These are phyloP conservation scores for Populus tremula DNA, from an alignment of 345 rosid species.

Conservation along the genomic window DNA sequence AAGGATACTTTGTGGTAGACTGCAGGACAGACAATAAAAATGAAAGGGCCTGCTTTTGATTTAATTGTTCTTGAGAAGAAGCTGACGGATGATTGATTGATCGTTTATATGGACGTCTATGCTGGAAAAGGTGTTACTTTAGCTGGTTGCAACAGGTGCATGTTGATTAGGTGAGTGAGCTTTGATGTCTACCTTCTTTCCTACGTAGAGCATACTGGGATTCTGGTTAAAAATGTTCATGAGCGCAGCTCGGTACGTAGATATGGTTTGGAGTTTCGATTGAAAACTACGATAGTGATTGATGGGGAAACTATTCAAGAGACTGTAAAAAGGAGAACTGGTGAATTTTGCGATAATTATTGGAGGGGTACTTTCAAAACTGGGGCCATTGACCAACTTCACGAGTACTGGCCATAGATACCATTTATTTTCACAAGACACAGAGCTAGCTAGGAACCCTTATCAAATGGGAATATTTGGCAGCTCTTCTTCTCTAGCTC, in stretches of 20 bases:
- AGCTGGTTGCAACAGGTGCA: neutral
- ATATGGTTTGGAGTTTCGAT: neutral
- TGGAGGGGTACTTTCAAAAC: neutral
- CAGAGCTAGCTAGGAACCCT: neutral
- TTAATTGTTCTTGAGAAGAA: neutral
- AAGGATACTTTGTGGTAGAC: slow-evolving; percentile 12
- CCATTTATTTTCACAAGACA: neutral
- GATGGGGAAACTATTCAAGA: too few species aligned
- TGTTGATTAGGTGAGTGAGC: neutral
- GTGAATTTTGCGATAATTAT: neutral
- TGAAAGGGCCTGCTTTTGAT: neutral
- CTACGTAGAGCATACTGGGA: neutral
- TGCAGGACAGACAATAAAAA: neutral
- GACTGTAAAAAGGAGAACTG: neutral
- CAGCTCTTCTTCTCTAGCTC: neutral
- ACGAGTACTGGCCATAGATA: neutral
- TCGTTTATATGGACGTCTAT: neutral
- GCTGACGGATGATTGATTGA: neutral
- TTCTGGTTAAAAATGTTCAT: neutral
- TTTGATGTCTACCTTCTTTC: neutral
- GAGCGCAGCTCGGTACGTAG: neutral
- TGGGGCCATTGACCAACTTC: neutral
- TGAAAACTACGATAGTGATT: neutral
- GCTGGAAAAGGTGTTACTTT: neutral
- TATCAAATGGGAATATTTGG: neutral